Evolutionary conservation across 2,329 filamentous ascomycete species (phyloP).

Genomic region (Nemania serpens): DNA sequence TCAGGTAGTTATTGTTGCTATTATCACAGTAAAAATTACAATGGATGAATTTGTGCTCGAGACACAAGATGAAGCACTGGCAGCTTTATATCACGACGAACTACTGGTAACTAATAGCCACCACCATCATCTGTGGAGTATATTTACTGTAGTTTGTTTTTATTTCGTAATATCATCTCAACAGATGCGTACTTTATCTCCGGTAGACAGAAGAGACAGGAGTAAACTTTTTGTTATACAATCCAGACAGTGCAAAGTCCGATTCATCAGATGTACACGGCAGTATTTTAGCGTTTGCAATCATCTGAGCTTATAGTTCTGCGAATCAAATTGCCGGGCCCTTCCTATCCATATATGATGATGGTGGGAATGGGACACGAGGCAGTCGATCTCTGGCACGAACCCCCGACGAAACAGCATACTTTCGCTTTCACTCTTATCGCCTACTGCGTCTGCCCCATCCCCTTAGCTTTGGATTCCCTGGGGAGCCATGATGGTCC

Average conservation of each 20-base stretch:
- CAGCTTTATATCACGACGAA: too few relatives aligned
- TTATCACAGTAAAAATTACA: too few relatives aligned
- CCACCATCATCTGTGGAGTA: too few relatives aligned
- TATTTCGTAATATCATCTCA: background rate
- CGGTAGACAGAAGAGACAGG: background rate
- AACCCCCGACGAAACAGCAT: background rate
- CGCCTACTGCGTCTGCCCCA: background rate
- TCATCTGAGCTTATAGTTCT: background rate
- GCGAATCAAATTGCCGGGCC: background rate
- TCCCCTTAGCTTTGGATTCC: background rate
- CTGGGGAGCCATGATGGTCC: background rate
- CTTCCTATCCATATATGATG: background rate
- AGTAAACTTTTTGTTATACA: slow-evolving; percentile 5
- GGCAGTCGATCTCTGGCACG: background rate
- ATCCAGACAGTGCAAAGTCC: background rate
- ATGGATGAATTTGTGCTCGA: too few relatives aligned
- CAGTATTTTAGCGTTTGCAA: background rate
- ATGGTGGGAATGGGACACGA: background rate
- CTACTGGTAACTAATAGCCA: too few relatives aligned
- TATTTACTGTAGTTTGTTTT: background rate
- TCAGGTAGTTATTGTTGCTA: too few relatives aligned
- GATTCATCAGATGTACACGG: background rate
- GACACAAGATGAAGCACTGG: too few relatives aligned
- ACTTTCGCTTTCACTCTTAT: background rate
- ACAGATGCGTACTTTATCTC: background rate